These are phyloP conservation scores for Talaromyces ruber DNA, from an alignment of 495 filamentous ascomycete species.

Conservation along the genomic window DNA sequence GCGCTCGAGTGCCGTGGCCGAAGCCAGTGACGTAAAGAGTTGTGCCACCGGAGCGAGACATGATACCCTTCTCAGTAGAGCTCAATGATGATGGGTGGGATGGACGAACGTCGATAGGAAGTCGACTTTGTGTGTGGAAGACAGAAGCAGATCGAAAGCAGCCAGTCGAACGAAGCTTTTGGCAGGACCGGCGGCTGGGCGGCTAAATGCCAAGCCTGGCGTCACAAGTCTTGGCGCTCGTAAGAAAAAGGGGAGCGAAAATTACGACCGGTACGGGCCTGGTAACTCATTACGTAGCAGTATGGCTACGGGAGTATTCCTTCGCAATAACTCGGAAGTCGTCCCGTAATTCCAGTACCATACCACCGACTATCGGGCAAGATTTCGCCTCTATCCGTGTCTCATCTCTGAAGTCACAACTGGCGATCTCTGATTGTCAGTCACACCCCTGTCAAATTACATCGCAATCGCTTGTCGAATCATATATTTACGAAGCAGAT, in stretches of 20 bases:
- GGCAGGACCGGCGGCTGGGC: neutral
- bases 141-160: neutral
- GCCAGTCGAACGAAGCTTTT: neutral
- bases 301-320: neutral
- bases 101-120: neutral
- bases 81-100: neutral
- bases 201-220: neutral
- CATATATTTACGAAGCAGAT: neutral
- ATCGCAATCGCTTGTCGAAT: neutral
- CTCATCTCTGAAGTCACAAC: neutral
- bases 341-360: neutral
- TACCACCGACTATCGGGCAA: neutral
- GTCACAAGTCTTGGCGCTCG: neutral
- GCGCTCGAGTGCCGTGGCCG: conserved; percentile 96
- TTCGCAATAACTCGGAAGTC: neutral
- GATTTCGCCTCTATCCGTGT: conserved; percentile 1
- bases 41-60: conserved; percentile 86
- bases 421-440: neutral
- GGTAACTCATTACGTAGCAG: neutral
- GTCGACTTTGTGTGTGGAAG: neutral
- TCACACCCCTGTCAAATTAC: neutral
- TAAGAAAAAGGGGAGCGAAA: neutral
- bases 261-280: neutral
- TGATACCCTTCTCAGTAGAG: conserved; percentile 24
- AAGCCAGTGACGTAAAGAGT: conserved; percentile 98